These are phyloP conservation scores for Acanthamoeba castellanii DNA, from an alignment of 208 protist genomes.

Conservation along the genomic window DNA sequence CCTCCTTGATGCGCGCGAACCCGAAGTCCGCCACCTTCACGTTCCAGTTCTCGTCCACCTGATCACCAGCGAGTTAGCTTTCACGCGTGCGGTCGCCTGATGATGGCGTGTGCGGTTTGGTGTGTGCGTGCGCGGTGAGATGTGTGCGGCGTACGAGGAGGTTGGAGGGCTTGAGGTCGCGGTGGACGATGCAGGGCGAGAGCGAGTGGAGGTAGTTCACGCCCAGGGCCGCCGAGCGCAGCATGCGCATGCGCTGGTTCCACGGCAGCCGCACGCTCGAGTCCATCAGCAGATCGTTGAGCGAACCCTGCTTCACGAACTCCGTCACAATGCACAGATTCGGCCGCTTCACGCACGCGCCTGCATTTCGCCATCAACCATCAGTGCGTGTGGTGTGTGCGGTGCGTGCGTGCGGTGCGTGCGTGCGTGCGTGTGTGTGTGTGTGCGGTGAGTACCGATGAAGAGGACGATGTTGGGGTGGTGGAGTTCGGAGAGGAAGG, in stretches of 20 bases:
- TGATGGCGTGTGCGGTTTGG: neutral
- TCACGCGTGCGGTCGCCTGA: neutral
- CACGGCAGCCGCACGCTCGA: conserved; percentile 75
- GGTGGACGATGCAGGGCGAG: conserved; percentile 62
- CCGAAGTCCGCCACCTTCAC: conserved; percentile 78
- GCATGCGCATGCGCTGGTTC: conserved; percentile 63
- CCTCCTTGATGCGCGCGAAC: conserved; percentile 27
- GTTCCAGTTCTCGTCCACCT: conserved; percentile 82
- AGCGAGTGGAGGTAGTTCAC: conserved; percentile 18
- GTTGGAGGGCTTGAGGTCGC: conserved; percentile 36
- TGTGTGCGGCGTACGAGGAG: neutral
- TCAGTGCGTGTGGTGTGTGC: neutral
- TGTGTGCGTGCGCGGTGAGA: neutral
- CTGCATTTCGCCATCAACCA: neutral
- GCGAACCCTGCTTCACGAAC: neutral
- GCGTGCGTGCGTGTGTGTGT: too few species aligned
- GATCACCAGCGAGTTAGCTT: neutral
- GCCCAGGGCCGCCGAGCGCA: conserved; percentile 66
- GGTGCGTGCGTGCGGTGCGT: neutral
- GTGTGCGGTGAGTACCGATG: neutral
- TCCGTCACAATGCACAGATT: conserved; percentile 21
- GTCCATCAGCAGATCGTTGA: neutral
- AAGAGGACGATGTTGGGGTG: conserved; percentile 52
- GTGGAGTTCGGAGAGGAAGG: neutral
- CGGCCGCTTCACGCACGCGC: neutral